Base-by-base conservation (phyloP, 352 stramenopile genomes). In the Phytophthora fragariae region DNA sequence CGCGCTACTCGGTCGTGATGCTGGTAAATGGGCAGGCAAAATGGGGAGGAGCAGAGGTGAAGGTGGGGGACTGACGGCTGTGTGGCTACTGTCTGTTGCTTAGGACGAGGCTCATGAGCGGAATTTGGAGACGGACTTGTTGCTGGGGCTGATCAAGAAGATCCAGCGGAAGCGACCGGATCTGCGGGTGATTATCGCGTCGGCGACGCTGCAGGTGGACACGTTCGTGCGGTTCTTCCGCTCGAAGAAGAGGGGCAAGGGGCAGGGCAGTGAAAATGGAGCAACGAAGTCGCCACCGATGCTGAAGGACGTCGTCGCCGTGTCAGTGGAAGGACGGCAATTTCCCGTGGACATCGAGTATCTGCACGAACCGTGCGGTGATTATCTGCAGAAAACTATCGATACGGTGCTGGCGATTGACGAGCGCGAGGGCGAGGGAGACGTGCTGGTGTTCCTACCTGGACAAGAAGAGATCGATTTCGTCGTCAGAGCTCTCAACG, bases 81-180 rank as follows among this genome's bases (percentile, higher is more conserved):
- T 15, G 24, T 27, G 24, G 24, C 39, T 47, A 9, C 19, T 56
- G 10, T 50, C 52, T 50, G 6, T 52, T 41, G 19, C 6, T 57
- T 71, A 93, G 75, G 97, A 99, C 68, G 97, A 99, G 78, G 97
- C 95, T 27, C 97, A 99, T 76, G 95, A 99, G 72, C 81, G 96
- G 4, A 98, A 92, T 61, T 61, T 98, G 9, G 93, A 99, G 78
- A 98, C 91, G 9, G 96, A 99, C 81, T 78, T 98, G 33, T 73
- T 99, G 58, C 82, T 99, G 24, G 97, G 97, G 6, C 69, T 98
- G n/a, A 85, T 99, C 37, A 99, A 99, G 77, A 99, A 99, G 78
- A 98, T 99, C 79, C 85, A 97, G 35, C 81, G 89, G 65, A 92
- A 93, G 66, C 83, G 95, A 33, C 88, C 78, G 0, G 88, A 98